These are phyloP conservation scores for Phytophthora cajani DNA, from an alignment of 352 stramenopile genomes.

Conservation along the genomic window DNA sequence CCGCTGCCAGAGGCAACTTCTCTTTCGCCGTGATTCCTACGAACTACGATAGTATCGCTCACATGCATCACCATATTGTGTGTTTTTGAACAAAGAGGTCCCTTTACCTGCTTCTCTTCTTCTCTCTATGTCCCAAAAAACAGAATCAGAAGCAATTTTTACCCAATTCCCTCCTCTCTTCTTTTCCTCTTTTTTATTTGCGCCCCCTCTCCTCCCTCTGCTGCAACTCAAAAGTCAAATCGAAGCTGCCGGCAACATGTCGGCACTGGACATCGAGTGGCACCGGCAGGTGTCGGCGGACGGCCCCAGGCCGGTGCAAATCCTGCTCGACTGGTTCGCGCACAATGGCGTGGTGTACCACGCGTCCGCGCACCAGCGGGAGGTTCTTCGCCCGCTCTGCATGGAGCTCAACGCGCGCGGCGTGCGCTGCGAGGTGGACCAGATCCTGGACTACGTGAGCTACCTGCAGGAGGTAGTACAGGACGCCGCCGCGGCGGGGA, in stretches of 20 bases:
- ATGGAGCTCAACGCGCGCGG: slow-evolving; percentile 30
- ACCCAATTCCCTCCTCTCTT: not conserved
- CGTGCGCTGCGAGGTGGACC: slow-evolving; percentile 25
- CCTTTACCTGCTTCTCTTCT: not conserved
- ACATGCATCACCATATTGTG: too few relatives aligned
- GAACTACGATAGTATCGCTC: too few relatives aligned
- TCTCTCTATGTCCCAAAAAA: not conserved
- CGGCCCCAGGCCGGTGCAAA: slow-evolving; percentile 25
- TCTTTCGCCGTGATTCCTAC: too few relatives aligned
- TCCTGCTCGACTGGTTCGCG: slow-evolving; percentile 34
- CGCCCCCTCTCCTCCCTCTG: not conserved
- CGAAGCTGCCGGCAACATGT: not conserved
- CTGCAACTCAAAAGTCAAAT: not conserved
- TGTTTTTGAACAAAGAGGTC: not conserved
- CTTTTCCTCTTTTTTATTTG: not conserved
- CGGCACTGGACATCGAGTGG: slow-evolving; percentile 23
- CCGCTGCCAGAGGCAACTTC: too few relatives aligned
- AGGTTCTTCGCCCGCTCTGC: slow-evolving; percentile 27
- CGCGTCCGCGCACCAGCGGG: slow-evolving; percentile 30
- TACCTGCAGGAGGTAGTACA: slow-evolving; percentile 32
- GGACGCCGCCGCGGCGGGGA: slow-evolving; percentile 5
- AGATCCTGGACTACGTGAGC: slow-evolving; percentile 28
- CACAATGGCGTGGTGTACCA: slow-evolving; percentile 34
- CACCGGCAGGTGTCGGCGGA: slow-evolving; percentile 15
- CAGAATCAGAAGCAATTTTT: not conserved